A percentile compares a stretch with the other conserved stretches of the same genome.
These are phyloP conservation scores for Aureobasidium sp. DNA, from an alignment of 2,329 filamentous ascomycete genomes.

Conservation along the genomic window DNA sequence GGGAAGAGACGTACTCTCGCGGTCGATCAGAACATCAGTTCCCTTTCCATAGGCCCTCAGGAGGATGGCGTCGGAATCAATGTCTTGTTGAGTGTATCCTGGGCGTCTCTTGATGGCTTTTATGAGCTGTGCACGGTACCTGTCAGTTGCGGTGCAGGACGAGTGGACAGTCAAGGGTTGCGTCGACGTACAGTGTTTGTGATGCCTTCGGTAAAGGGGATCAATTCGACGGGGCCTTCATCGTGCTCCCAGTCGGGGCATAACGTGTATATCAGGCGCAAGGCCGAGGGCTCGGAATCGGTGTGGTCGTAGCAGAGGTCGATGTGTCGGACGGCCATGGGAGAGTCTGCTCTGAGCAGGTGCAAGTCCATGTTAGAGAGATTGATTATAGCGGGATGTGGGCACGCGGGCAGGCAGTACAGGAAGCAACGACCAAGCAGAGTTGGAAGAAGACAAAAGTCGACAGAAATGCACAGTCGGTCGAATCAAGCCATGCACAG, in stretches of 20 bases:
- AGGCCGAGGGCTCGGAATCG: constrained; percentile 69
- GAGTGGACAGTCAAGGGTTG: not conserved
- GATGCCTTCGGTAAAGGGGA: constrained; percentile 94
- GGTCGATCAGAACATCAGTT: constrained; percentile 91
- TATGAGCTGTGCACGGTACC: constrained; percentile 43
- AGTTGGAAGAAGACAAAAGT: not conserved
- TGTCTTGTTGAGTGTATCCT: constrained; percentile 63
- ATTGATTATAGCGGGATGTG: not conserved
- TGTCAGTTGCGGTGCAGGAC: constrained; percentile 4
- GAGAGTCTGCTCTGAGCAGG: constrained; percentile 22
- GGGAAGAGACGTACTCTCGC: constrained; percentile 59
- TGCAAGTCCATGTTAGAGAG: constrained; percentile 13
- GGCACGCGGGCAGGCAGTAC: constrained; percentile 6
- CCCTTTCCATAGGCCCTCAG: constrained; percentile 90
- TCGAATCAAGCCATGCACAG: not conserved
- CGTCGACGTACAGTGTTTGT: constrained; percentile 68
- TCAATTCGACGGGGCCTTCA: constrained; percentile 69
- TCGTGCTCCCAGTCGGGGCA: constrained; percentile 71
- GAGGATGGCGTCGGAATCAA: constrained; percentile 78
- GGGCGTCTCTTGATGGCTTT: constrained; percentile 64
- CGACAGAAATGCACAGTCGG: not conserved
- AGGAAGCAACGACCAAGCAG: not conserved
- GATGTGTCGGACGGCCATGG: constrained; percentile 44
- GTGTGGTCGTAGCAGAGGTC: constrained; percentile 68
- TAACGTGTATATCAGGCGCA: constrained; percentile 67